Base-by-base conservation (phyloP, 2,329 filamentous ascomycete genomes). In the Sporothrix brunneoviolacea region DNA sequence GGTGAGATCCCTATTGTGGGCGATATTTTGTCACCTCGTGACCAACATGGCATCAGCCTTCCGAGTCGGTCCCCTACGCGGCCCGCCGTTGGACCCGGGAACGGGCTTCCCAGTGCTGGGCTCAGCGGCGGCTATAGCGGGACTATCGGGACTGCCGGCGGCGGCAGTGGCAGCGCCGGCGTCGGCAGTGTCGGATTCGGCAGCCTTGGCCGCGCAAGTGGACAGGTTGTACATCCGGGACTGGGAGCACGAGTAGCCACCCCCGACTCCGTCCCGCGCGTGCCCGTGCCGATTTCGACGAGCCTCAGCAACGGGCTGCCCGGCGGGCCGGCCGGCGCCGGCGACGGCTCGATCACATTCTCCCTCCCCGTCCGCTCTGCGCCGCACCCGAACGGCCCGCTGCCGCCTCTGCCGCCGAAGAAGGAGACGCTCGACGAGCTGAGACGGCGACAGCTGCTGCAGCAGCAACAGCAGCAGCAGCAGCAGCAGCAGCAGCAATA, bases 1-100 rank as follows among this genome's bases (percentile, higher is more conserved):
- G 83, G 83, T 52, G 83, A 88, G 59, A 88, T 88, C 53, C 83
- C 83, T 35, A 80, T 88, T 54, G 76, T 72, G 45, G 76, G 77
- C 28, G 75, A 73, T 51, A 76, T 81, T 58, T 67, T 76, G 55
- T 77, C 76, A 35, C 78, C 78, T 50, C 71, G 71, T 59, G 75
- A 80, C 57, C 69, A 72, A 57, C 64, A 68, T 59, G 62, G 62
- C 48, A 38, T 41, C 52, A 70, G 71, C 54, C 58, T 66, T 57
- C 66, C 71, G 55, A 73, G 67, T 60, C 72, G 76, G 58, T 78
- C 77, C 35, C 75, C 77, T 33, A 73, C 74, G 54, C 69, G 75
- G 57, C 27, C 46, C 18, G 39, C 52, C 39, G 27, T 37, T 21
- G 45, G 42, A 35, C 36, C 38, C 28, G 35, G 39, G 36, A 73